Percentiles rank a stretch among this genome's conserved stretches.
Evolutionary conservation across 768 basidiomycete genomes (phyloP).

Genomic region (Collybia mongolica): DNA sequence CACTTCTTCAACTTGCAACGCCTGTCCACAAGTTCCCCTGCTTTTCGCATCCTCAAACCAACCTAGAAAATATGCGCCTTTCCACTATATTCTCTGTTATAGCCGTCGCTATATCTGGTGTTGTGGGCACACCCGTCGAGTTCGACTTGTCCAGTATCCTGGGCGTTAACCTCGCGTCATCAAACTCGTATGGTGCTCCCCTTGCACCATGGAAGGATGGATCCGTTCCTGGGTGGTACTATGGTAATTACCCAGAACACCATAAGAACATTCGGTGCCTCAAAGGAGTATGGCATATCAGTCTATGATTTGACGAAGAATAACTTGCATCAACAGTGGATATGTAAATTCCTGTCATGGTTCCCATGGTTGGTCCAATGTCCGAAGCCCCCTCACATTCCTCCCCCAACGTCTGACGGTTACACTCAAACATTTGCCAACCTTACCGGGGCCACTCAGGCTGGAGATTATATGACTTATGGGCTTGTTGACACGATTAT

Average conservation of each 20-base stretch:
- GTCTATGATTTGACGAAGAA: background rate
- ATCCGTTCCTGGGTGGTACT: conserved; percentile 36
- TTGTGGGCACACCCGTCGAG: conserved; percentile 4
- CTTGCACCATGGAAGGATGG: conserved; percentile 29
- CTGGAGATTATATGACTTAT: conserved; percentile 32
- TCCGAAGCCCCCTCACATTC: conserved; percentile 22
- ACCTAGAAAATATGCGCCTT: background rate
- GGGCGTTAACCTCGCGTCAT: conserved; percentile 8
- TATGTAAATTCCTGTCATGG: conserved; percentile 20
- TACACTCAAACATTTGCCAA: conserved; percentile 25
- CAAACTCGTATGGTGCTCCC: conserved; percentile 32
- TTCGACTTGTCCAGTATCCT: conserved; percentile 5
- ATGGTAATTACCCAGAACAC: conserved; percentile 23
- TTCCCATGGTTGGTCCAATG: conserved; percentile 19
- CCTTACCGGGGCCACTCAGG: conserved; percentile 28
- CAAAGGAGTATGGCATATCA: conserved; percentile 11
- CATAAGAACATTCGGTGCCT: conserved; percentile 22
- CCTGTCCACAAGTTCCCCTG: background rate
- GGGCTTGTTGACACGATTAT: conserved; percentile 31
- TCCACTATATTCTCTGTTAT: background rate
- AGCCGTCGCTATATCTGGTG: background rate
- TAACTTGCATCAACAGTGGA: conserved; percentile 11
- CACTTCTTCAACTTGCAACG: background rate
- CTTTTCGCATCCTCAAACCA: background rate
- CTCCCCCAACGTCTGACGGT: conserved; percentile 18